These are phyloP conservation scores for Ophiostoma quercus DNA, from an alignment of 2,329 filamentous ascomycete species.

Conservation along the genomic window DNA sequence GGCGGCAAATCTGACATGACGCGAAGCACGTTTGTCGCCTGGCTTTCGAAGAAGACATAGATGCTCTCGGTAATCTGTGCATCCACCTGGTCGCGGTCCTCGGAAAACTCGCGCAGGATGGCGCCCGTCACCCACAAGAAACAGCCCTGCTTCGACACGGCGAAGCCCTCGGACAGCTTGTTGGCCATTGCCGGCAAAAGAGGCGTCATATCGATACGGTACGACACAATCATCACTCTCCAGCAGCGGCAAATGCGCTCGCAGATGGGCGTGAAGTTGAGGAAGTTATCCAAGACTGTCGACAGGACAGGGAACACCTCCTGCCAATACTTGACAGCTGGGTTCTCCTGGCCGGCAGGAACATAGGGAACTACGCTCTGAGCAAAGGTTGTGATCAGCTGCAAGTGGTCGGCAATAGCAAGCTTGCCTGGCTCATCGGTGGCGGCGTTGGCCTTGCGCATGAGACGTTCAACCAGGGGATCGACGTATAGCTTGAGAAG, in stretches of 20 bases:
- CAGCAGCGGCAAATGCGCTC: constrained; percentile 93
- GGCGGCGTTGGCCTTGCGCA: constrained; percentile 80
- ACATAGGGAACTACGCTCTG: constrained; percentile 72
- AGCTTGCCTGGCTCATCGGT: constrained; percentile 78
- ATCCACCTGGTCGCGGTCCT: constrained; percentile 80
- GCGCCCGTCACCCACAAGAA: constrained; percentile 98
- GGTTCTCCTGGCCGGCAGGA: constrained; percentile 67
- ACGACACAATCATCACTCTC: constrained; percentile 95
- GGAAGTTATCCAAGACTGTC: constrained; percentile 82
- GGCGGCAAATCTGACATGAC: constrained; percentile 79
- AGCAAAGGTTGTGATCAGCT: constrained; percentile 86
- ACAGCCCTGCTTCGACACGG: constrained; percentile 81
- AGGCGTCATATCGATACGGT: constrained; percentile 81
- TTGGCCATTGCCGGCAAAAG: constrained; percentile 80
- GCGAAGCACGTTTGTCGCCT: constrained; percentile 82
- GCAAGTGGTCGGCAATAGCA: constrained; percentile 84
- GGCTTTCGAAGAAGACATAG: constrained; percentile 90
- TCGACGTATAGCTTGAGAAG: constrained; percentile 91
- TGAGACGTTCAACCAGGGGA: constrained; percentile 77
- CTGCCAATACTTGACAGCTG: constrained; percentile 91
- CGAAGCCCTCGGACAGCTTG: constrained; percentile 80
- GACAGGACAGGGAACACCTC: constrained; percentile 86
- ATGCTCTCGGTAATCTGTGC: constrained; percentile 78
- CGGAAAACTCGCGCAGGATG: constrained; percentile 90
- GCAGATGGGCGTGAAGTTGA: constrained; percentile 78